Conservation (phyloP, 768 basidiomycete genomes). For the Phlegmacium glaucopus region DNA sequence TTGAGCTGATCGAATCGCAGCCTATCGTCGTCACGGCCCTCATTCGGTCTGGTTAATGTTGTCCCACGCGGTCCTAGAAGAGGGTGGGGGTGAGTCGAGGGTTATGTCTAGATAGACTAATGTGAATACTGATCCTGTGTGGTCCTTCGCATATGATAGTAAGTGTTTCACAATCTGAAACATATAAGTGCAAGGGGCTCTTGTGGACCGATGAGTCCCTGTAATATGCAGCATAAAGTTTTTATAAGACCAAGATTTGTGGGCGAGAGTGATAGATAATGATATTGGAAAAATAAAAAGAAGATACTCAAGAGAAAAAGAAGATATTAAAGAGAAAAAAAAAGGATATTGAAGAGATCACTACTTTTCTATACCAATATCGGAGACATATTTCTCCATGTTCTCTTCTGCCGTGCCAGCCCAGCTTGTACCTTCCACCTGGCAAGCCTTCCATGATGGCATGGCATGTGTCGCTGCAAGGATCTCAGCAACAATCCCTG, state of each 20-base stretch:
- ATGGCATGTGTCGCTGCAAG: no score
- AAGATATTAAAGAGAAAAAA: no score
- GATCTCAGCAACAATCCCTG: no score
- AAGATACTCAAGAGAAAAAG: no score
- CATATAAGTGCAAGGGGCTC: slow-evolving; percentile 70
- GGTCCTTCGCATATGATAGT: slow-evolving; percentile 95
- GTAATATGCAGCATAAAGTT: slow-evolving; percentile 86
- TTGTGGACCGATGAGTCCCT: slow-evolving; percentile 67
- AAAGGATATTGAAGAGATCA: no score
- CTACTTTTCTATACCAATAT: no score
- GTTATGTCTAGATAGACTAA: slow-evolving; percentile 32
- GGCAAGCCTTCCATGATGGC: no score
- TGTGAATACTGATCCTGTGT: slow-evolving; percentile 92
- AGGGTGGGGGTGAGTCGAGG: slow-evolving; percentile 42
- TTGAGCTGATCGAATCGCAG: slow-evolving; percentile 92
- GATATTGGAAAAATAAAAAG: no score
- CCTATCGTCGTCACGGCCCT: slow-evolving; percentile 73
- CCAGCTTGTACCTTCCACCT: no score
- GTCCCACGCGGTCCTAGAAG: slow-evolving; percentile 71
- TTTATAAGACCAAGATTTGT: slow-evolving; percentile 82
- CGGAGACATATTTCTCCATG: no score
- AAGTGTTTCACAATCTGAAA: slow-evolving; percentile 91
- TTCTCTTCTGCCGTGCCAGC: no score
- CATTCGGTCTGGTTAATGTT: slow-evolving; percentile 34
- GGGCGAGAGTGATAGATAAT: slow-evolving; percentile 89